Percentiles rank a stretch among this genome's conserved stretches.
Evolutionary conservation across 106 monocot species (phyloP).

Genomic region (Dioscorea dumetorum): DNA sequence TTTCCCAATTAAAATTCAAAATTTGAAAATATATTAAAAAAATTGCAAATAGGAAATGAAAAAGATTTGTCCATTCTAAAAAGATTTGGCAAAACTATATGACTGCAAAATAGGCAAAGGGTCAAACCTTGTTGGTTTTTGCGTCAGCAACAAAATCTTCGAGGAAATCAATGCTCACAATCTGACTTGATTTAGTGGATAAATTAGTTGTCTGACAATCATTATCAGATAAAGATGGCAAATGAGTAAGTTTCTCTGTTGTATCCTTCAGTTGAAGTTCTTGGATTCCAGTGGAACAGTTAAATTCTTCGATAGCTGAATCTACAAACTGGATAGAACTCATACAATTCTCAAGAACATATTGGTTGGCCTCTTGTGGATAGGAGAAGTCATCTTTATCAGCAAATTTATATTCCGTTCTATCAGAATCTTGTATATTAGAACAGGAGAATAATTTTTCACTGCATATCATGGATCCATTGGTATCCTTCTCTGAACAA

Average conservation of each 20-base stretch:
- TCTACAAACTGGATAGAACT: neutral
- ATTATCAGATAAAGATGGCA: neutral
- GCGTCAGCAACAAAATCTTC: slow-evolving; percentile 49
- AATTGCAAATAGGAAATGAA: neutral
- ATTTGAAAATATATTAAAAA: neutral
- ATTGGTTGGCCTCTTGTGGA: neutral
- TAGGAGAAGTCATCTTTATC: too few species aligned
- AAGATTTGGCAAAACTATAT: neutral
- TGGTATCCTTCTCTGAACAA: neutral
- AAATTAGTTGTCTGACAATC: slow-evolving; percentile 1
- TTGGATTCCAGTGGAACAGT: neutral
- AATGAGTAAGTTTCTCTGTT: neutral
- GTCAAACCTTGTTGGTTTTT: slow-evolving; percentile 55
- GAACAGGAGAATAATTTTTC: neutral
- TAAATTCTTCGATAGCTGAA: neutral
- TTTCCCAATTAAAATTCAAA: neutral
- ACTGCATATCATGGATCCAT: too few species aligned
- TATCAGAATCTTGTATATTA: neutral
- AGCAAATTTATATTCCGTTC: too few species aligned
- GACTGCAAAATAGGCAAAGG: neutral
- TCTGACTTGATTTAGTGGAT: slow-evolving; percentile 28
- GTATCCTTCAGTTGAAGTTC: neutral
- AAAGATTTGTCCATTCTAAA: neutral
- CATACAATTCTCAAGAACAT: neutral
- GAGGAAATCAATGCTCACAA: slow-evolving; percentile 42